phyloP scores from a whole-genome alignment of 2,329 filamentous ascomycete genomes.

The Beauveria asiatica region DNA sequence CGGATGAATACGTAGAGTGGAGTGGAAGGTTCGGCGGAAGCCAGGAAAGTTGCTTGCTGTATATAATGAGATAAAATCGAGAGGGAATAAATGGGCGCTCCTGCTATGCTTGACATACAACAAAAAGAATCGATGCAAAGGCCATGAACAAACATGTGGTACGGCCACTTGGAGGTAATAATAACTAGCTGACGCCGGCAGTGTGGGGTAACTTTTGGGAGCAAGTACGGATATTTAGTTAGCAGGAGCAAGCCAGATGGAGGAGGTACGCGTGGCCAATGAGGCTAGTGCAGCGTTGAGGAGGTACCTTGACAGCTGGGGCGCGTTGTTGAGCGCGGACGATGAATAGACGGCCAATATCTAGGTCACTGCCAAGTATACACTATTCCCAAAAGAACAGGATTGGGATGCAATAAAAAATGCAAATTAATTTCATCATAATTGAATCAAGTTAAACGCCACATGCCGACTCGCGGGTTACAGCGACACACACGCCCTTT shows the following conservation, averaged over 20 bases:
- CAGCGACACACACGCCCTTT: neutral
- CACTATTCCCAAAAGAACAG: too few species aligned
- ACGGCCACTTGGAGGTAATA: slow-evolving; percentile 7
- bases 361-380: too few species aligned
- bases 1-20: neutral
- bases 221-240: neutral
- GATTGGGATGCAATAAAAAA: too few species aligned
- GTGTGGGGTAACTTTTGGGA: slow-evolving; percentile 4
- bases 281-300: neutral
- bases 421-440: too few species aligned
- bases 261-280: slow-evolving; percentile 1
- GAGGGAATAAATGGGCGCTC: neutral
- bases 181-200: neutral
- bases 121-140: neutral
- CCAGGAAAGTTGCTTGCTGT: neutral
- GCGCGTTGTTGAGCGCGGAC: neutral
- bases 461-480: neutral
- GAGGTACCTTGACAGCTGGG: neutral
- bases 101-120: neutral
- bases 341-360: neutral
- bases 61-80: neutral
- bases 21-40: neutral
- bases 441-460: too few species aligned
- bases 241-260: neutral
- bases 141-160: slow-evolving; percentile 4